A percentile compares a stretch with the other conserved stretches of the same genome.
Evolutionary conservation across 2,329 filamentous ascomycete genomes (phyloP).

Genomic region (Sporothrix schenckii): DNA sequence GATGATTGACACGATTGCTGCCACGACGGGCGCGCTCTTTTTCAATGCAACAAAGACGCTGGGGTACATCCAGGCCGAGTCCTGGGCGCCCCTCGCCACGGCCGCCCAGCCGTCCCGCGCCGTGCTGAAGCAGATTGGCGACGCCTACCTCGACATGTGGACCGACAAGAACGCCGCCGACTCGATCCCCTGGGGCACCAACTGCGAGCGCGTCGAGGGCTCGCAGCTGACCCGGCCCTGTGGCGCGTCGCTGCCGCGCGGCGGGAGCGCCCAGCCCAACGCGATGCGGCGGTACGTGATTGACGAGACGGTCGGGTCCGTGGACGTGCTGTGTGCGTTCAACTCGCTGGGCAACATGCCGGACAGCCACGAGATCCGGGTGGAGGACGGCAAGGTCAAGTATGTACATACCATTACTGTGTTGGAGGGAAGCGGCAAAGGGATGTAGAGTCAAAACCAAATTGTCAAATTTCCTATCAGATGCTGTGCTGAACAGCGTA

Average conservation of each 20-base stretch:
- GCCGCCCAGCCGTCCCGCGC: constrained; percentile 39
- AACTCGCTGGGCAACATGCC: constrained; percentile 42
- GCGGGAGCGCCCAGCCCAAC: constrained; percentile 39
- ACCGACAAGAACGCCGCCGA: constrained; percentile 43
- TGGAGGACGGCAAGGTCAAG: constrained; percentile 44
- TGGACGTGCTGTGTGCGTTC: constrained; percentile 45
- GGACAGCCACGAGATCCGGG: constrained; percentile 44
- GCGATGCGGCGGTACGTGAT: constrained; percentile 32
- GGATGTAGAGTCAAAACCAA: too few species aligned
- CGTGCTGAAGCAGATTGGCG: constrained; percentile 43
- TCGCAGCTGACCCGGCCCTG: constrained; percentile 42
- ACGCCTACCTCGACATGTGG: constrained; percentile 48
- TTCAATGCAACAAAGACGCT: constrained; percentile 45
- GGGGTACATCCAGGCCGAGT: constrained; percentile 41
- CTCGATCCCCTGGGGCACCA: constrained; percentile 44
- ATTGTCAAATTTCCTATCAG: too few species aligned
- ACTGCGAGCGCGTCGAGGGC: constrained; percentile 46
- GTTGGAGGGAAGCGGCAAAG: neutral
- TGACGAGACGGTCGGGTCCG: constrained; percentile 44
- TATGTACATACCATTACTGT: constrained; percentile 47
- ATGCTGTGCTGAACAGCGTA: too few species aligned
- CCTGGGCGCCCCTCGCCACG: constrained; percentile 41
- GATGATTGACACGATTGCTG: constrained; percentile 44
- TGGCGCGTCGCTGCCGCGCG: constrained; percentile 40
- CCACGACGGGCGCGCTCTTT: constrained; percentile 45